Evolutionary conservation across 768 basidiomycete genomes (phyloP).

Genomic region (Grammothele lineata): DNA sequence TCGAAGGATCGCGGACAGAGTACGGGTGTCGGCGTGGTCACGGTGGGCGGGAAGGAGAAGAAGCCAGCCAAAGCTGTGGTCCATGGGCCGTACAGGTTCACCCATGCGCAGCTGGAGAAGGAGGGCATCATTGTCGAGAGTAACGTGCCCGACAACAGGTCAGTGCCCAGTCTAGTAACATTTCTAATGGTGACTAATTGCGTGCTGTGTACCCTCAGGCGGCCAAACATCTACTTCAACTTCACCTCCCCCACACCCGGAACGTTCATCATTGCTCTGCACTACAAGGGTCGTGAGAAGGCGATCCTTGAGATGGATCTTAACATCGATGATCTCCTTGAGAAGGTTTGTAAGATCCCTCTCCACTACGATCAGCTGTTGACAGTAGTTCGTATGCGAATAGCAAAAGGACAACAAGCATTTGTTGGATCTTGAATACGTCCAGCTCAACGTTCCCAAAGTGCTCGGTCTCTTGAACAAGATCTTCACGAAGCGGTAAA

Average conservation of each 20-base stretch:
- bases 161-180: slow-evolving; percentile 23
- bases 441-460: slow-evolving; percentile 94
- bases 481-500: slow-evolving; percentile 85
- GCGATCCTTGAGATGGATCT: slow-evolving; percentile 99
- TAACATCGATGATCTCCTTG: slow-evolving; percentile 95
- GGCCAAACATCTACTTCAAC: slow-evolving; percentile 98
- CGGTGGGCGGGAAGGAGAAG: slow-evolving; percentile 96
- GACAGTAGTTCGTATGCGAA: slow-evolving; percentile 4
- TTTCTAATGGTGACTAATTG: too few relatives aligned
- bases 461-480: slow-evolving; percentile 90
- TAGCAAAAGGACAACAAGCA: slow-evolving; percentile 99
- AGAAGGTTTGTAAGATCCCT: slow-evolving; percentile 60
- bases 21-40: slow-evolving; percentile 90
- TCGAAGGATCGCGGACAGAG: slow-evolving; percentile 85
- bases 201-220: slow-evolving; percentile 56
- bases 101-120: slow-evolving; percentile 97
- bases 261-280: slow-evolving; percentile 97
- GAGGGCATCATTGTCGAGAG: slow-evolving; percentile 99
- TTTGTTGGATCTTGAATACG: slow-evolving; percentile 93
- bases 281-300: slow-evolving; percentile 98
- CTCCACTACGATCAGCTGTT: too few relatives aligned
- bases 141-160: slow-evolving; percentile 98
- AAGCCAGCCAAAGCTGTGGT: slow-evolving; percentile 82
- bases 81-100: slow-evolving; percentile 95
- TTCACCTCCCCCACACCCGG: slow-evolving; percentile 97